These are phyloP conservation scores for Orbilia quercus DNA, from an alignment of 2,329 filamentous ascomycete species.

Conservation along the genomic window DNA sequence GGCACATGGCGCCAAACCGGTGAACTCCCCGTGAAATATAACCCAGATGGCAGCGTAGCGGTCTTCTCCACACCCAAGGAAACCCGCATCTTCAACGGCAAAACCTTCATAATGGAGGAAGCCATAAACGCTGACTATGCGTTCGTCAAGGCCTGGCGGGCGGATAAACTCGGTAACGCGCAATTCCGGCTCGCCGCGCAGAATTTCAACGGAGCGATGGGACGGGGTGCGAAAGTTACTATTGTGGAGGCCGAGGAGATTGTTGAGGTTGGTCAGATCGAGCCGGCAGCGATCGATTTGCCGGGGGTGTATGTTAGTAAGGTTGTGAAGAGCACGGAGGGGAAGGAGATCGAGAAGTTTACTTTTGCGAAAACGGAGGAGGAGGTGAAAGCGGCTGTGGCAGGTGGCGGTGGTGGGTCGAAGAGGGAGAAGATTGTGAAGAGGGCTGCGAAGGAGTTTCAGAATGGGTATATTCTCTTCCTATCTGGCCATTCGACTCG, in stretches of 20 bases:
- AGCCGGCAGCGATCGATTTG: constrained; percentile 79
- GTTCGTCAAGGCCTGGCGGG: constrained; percentile 80
- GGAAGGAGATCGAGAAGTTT: constrained; percentile 78
- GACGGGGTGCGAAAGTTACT: constrained; percentile 79
- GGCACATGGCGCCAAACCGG: constrained; percentile 76
- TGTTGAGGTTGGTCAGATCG: constrained; percentile 77
- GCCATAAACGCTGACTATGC: constrained; percentile 80
- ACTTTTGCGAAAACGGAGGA: constrained; percentile 68
- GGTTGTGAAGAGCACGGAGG: constrained; percentile 77
- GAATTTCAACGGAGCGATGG: constrained; percentile 80
- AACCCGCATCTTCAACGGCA: constrained; percentile 77
- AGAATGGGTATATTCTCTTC: constrained; percentile 72
- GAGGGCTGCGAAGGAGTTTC: constrained; percentile 81
- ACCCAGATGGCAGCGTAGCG: constrained; percentile 70
- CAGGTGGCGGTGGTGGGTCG: constrained; percentile 65
- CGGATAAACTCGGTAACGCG: constrained; percentile 80
- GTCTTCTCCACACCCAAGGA: constrained; percentile 75
- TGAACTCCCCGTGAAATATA: constrained; percentile 74
- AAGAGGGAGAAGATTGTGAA: constrained; percentile 78
- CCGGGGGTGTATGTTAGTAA: constrained; percentile 86
- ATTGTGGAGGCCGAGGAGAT: constrained; percentile 90
- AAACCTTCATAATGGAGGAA: constrained; percentile 80
- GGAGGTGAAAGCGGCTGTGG: constrained; percentile 63
- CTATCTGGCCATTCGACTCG: too few species aligned
- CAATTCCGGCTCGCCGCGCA: constrained; percentile 83